Conservation (phyloP, 495 filamentous ascomycete species). For the Emericellopsis terricola region DNA sequence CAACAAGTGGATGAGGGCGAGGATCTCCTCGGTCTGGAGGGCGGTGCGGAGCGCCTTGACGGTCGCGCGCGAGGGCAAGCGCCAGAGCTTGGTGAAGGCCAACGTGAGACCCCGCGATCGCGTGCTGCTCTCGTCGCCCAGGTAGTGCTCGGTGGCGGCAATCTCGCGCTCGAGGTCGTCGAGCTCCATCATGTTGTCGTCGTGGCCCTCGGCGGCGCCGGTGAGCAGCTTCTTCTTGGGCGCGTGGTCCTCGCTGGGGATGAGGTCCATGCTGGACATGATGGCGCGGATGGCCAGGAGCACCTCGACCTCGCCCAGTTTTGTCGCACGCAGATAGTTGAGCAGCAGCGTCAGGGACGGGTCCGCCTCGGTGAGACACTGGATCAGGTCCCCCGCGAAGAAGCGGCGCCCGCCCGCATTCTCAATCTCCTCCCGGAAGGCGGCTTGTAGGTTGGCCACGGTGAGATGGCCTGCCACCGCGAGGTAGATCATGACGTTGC, state of each 20-base stretch:
- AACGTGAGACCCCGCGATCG: constrained; percentile 27
- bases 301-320: constrained; percentile 26
- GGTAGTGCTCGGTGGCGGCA: constrained; percentile 29
- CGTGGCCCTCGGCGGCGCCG: constrained; percentile 12
- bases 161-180: constrained; percentile 30
- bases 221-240: constrained; percentile 19
- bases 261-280: constrained; percentile 30
- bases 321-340: constrained; percentile 31
- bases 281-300: constrained; percentile 27
- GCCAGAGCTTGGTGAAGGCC: constrained; percentile 45
- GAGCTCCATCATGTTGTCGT: constrained; percentile 24
- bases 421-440: constrained; percentile 33
- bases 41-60: constrained; percentile 44
- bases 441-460: constrained; percentile 38
- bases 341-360: constrained; percentile 39
- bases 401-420: constrained; percentile 10
- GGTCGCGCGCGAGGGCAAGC: constrained; percentile 36
- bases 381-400: constrained; percentile 38
- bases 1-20: constrained; percentile 57
- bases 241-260: constrained; percentile 14
- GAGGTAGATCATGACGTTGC: constrained; percentile 41
- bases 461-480: constrained; percentile 43
- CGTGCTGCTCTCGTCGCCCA: constrained; percentile 22
- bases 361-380: constrained; percentile 40
- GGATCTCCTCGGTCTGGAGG: constrained; percentile 47